Base-by-base conservation (phyloP, 148 eudicot genomes). In the Rhododendron griersonianum region DNA sequence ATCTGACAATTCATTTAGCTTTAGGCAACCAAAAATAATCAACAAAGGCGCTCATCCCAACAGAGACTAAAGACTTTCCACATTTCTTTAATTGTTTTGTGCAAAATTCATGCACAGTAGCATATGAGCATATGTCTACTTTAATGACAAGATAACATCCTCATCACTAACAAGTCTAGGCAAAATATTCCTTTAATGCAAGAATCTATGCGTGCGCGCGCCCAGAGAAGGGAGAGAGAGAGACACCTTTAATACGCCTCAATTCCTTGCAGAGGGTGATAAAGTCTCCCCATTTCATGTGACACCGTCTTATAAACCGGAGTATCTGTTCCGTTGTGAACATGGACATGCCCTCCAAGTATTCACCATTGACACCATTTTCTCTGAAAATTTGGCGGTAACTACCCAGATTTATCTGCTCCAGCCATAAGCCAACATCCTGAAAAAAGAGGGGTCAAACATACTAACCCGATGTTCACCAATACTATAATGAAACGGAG, bases 211-310 rank as follows among this genome's bases (percentile, higher is more conserved):
- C 8, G 63, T 25, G 59, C 3, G 11, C 35, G 11, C 83, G 7
- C 45, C 47, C 51, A 45, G 30, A 21, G 25, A 28, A 15, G 10
- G 15, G 50, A 30, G 78, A 71, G 85, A 35, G 74, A 59, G 57
- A 5, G 87, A 59, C 45, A 96, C 99, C 99, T 95, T 96, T 96
- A 85, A 96, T 94, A 84, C 99, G 94, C 89, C 99, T 95, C 83
- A 96, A 91, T 90, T 96, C 99, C 93, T 93, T 96, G 96, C 99
- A 96, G 71, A 96, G 90, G 37, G 95, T 96, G 86, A 96, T 96
- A 87, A 96, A 96, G 84, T 96, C 99, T 30, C 99, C 99, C 99
- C 99, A 96, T 89, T 96, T 95, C 99, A 96, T 96, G 95, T 95
- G 99, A 91, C 99, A 95, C 71, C 95, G 92, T 87, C 99, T 93